phyloP scores from a whole-genome alignment of 768 basidiomycete species.

The Russula olivacea region DNA sequence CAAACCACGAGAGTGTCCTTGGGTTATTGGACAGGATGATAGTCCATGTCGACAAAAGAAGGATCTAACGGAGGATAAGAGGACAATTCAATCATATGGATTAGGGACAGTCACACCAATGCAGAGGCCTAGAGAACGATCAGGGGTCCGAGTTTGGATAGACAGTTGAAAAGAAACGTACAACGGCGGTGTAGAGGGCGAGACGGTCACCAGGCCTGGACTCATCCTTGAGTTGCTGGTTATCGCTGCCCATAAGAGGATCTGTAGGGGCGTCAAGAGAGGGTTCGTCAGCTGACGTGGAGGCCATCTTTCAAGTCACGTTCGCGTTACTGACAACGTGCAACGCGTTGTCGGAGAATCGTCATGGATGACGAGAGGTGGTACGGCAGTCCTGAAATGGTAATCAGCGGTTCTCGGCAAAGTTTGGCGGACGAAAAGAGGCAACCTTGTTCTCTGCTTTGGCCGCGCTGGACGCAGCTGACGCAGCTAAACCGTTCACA shows the following conservation, averaged over 20 bases:
- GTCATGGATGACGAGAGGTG: too few species aligned
- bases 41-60: conserved; percentile 38
- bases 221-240: conserved; percentile 33
- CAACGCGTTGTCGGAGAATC: too few species aligned
- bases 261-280: neutral
- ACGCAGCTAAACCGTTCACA: neutral
- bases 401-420: neutral
- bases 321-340: neutral
- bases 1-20: conserved; percentile 50
- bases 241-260: conserved; percentile 22
- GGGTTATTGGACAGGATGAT: conserved; percentile 44
- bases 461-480: neutral
- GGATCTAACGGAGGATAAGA: conserved; percentile 3
- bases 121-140: conserved; percentile 13
- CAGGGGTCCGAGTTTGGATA: neutral
- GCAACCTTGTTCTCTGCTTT: neutral
- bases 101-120: conserved; percentile 6
- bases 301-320: neutral
- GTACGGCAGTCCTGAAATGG: neutral
- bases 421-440: neutral
- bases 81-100: neutral
- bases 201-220: conserved; percentile 35
- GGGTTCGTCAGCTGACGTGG: neutral
- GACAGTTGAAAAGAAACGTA: conserved; percentile 26
- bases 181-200: conserved; percentile 35